These are phyloP conservation scores for Phyllachora maydis DNA, from an alignment of 2,329 filamentous ascomycete species.

Conservation along the genomic window DNA sequence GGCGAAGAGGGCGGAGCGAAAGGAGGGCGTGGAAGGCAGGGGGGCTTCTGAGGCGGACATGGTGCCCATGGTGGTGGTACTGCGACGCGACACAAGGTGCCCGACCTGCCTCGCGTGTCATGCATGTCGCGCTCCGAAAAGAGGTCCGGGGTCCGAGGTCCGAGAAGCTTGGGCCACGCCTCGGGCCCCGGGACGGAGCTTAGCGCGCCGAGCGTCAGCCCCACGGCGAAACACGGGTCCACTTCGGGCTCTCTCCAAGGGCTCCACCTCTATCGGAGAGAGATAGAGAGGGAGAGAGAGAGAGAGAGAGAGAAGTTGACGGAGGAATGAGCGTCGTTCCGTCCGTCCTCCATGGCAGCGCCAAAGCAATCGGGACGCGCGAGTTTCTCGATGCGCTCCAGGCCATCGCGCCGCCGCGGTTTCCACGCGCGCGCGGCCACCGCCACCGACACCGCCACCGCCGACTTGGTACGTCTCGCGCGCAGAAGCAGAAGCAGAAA, in stretches of 20 bases:
- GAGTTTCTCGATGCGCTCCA: slow-evolving; percentile 28
- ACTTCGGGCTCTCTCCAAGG: too few relatives aligned
- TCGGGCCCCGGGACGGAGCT: too few relatives aligned
- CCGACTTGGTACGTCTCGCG: not conserved
- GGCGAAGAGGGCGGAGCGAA: slow-evolving; percentile 46
- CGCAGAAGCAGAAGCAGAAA: too few relatives aligned
- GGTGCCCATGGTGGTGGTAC: not conserved
- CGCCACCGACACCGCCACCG: slow-evolving; percentile 10
- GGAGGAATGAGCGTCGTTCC: slow-evolving; percentile 2
- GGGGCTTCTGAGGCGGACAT: slow-evolving; percentile 6
- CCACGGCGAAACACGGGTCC: too few relatives aligned
- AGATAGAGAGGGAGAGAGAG: not conserved
- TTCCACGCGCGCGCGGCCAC: slow-evolving; percentile 16
- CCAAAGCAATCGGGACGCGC: slow-evolving; percentile 14
- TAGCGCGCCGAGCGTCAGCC: too few relatives aligned
- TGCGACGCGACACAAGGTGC: too few relatives aligned
- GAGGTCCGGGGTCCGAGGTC: too few relatives aligned
- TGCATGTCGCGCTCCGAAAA: too few relatives aligned
- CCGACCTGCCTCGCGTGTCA: too few relatives aligned
- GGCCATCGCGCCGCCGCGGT: slow-evolving; percentile 26
- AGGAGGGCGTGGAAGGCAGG: slow-evolving; percentile 19
- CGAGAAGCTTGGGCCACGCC: too few relatives aligned
- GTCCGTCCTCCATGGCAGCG: slow-evolving; percentile 16
- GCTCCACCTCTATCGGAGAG: too few relatives aligned
- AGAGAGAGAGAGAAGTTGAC: not conserved